A percentile compares a stretch with the other conserved stretches of the same genome.
Evolutionary conservation across 129 eudicot genomes (phyloP).

Genomic region (Sambucus nigra): DNA sequence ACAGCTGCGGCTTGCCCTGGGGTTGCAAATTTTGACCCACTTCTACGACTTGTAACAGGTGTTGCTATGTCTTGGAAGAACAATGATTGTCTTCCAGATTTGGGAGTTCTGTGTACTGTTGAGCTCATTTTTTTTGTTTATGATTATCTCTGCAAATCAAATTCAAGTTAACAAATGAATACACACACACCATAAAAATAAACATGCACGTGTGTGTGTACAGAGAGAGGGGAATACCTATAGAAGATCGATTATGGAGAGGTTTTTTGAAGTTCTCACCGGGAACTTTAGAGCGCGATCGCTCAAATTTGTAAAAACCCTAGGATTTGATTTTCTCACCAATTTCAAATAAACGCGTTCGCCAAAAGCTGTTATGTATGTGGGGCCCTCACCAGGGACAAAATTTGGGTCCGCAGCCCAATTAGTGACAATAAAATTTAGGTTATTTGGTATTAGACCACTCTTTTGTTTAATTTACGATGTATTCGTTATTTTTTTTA

Average conservation of each 20-base stretch:
- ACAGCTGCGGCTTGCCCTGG: slow-evolving; percentile 97
- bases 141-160: slow-evolving; percentile 2
- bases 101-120: slow-evolving; percentile 59
- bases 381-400: too few relatives aligned
- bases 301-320: slow-evolving; percentile 8
- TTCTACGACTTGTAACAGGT: slow-evolving; percentile 60
- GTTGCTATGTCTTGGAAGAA: slow-evolving; percentile 80
- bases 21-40: slow-evolving; percentile 63
- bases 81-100: slow-evolving; percentile 61
- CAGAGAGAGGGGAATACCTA: slow-evolving; percentile 4
- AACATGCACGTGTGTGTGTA: slow-evolving; percentile 1
- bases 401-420: too few relatives aligned
- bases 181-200: neutral
- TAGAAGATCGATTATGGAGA: neutral
- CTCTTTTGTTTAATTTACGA: too few relatives aligned
- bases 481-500: too few relatives aligned
- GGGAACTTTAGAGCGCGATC: neutral
- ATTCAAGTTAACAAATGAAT: neutral
- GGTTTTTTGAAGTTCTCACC: neutral
- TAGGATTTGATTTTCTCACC: neutral
- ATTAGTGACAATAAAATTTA: too few relatives aligned
- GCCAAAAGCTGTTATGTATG: neutral
- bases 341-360: slow-evolving; percentile 8
- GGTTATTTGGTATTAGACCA: too few relatives aligned
- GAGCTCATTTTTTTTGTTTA: slow-evolving; percentile 41